A percentile compares a stretch with the other conserved stretches of the same genome.
Evolutionary conservation across 1,284 basidiomycete species (phyloP).

Genomic region (Sanguinoderma infundibulare): DNA sequence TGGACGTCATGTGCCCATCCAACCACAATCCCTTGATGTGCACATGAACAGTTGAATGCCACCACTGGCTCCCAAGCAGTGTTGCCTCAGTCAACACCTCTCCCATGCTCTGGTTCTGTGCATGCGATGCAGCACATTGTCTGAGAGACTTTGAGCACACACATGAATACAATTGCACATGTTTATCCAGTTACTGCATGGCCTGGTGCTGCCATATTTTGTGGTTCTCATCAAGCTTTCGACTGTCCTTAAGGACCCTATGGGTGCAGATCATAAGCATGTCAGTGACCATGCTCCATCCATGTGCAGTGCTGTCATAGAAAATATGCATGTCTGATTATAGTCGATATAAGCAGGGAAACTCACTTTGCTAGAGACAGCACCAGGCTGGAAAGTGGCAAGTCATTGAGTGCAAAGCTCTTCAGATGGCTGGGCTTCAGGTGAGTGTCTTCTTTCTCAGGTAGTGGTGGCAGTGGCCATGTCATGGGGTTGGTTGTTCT

Average conservation of each 20-base stretch:
- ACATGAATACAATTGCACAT: constrained; percentile 62
- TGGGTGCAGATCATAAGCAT: background rate
- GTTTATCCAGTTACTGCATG: constrained; percentile 64
- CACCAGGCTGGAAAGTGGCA: constrained; percentile 60
- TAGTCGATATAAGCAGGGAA: constrained; percentile 29
- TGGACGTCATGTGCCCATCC: constrained; percentile 21
- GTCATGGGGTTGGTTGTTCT: background rate
- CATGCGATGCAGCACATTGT: constrained; percentile 29
- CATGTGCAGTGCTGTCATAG: background rate
- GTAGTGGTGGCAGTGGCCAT: constrained; percentile 2
- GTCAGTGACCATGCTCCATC: constrained; percentile 5
- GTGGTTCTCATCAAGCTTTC: constrained; percentile 62
- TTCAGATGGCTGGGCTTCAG: constrained; percentile 40
- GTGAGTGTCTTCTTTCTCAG: constrained; percentile 12
- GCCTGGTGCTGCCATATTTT: constrained; percentile 69
- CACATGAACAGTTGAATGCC: constrained; percentile 52
- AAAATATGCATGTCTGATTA: background rate
- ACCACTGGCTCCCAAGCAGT: constrained; percentile 62
- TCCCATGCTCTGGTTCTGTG: constrained; percentile 40
- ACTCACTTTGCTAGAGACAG: constrained; percentile 62
- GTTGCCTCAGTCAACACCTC: constrained; percentile 66
- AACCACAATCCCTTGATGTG: constrained; percentile 26
- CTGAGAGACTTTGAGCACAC: constrained; percentile 63
- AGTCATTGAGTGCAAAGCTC: constrained; percentile 61
- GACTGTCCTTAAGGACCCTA: constrained; percentile 70